Percentiles rank a stretch among this genome's conserved stretches.
Evolutionary conservation across 2,329 filamentous ascomycete species (phyloP).

Genomic region (Aspergillus persii): DNA sequence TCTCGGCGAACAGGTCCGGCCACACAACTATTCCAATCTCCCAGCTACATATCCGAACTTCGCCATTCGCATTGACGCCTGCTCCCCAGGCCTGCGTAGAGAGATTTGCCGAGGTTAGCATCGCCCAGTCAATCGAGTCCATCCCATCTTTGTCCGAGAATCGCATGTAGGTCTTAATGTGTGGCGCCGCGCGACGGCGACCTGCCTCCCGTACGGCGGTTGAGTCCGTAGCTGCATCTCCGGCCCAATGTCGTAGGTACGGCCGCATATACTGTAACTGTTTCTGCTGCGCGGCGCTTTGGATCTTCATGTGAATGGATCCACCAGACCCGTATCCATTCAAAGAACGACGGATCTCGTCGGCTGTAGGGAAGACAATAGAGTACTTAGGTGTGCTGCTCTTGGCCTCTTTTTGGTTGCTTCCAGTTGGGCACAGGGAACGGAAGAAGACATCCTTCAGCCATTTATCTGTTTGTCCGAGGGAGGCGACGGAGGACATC

Average conservation of each 20-base stretch:
- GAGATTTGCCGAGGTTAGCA: conserved; percentile 87
- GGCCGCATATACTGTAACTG: conserved; percentile 72
- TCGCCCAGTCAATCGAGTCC: conserved; percentile 71
- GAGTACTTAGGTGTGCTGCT: conserved; percentile 56
- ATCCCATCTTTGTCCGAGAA: conserved; percentile 45
- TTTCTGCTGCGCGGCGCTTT: conserved; percentile 66
- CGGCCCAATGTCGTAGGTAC: conserved; percentile 73
- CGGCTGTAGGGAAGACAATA: conserved; percentile 75
- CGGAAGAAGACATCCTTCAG: conserved; percentile 63
- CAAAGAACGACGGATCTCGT: conserved; percentile 72
- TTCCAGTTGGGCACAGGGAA: conserved; percentile 32
- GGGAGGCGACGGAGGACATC: conserved; percentile 78
- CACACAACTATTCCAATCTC: conserved; percentile 82
- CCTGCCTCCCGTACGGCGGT: conserved; percentile 49
- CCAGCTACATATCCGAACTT: conserved; percentile 73
- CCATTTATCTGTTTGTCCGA: conserved; percentile 71
- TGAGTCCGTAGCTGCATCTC: conserved; percentile 43
- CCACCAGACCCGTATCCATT: conserved; percentile 75
- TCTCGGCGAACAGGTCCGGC: conserved; percentile 56
- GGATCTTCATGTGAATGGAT: conserved; percentile 79
- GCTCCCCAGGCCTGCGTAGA: conserved; percentile 89
- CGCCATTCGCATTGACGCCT: conserved; percentile 53
- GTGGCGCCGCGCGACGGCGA: conserved; percentile 70
- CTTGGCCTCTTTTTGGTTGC: background rate
- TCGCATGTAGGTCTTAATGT: conserved; percentile 85